These are phyloP conservation scores for Plasmodium adleri DNA, from an alignment of 169 alveolate genomes.

Conservation along the genomic window DNA sequence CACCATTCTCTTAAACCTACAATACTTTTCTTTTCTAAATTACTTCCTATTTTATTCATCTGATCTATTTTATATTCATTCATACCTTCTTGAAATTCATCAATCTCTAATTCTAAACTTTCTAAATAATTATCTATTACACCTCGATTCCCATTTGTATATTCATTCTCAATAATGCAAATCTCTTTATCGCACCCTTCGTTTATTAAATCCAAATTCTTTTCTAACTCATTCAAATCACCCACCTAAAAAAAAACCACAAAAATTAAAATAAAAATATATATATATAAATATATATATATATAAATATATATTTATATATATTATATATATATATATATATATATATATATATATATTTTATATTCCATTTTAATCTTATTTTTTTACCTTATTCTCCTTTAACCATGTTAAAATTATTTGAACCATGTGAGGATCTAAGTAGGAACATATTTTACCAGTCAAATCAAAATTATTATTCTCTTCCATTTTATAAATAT, in stretches of 20 bases:
- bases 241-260: conserved; percentile 13
- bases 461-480: conserved; percentile 17
- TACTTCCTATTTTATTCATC: conserved; percentile 78
- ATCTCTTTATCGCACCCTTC: conserved; percentile 60
- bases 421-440: conserved; percentile 85
- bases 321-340: background rate
- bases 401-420: conserved; percentile 83
- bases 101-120: conserved; percentile 69
- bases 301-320: background rate
- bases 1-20: conserved; percentile 83
- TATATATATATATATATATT: background rate
- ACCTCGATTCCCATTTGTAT: conserved; percentile 72
- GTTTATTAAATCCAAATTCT: conserved; percentile 51
- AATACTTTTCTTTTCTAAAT: conserved; percentile 80
- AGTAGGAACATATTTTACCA: conserved; percentile 76
- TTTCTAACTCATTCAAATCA: conserved; percentile 75
- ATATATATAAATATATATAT: background rate
- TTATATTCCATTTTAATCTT: conserved; percentile 34
- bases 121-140: conserved; percentile 53
- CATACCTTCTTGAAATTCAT: conserved; percentile 81
- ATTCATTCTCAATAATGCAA: conserved; percentile 44
- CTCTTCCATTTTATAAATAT: conserved; percentile 8
- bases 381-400: conserved; percentile 78
- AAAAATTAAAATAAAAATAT: background rate
- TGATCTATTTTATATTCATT: conserved; percentile 80